These are phyloP conservation scores for Smallanthus sonchifolius DNA, from an alignment of 129 eudicot genomes.

Conservation along the genomic window DNA sequence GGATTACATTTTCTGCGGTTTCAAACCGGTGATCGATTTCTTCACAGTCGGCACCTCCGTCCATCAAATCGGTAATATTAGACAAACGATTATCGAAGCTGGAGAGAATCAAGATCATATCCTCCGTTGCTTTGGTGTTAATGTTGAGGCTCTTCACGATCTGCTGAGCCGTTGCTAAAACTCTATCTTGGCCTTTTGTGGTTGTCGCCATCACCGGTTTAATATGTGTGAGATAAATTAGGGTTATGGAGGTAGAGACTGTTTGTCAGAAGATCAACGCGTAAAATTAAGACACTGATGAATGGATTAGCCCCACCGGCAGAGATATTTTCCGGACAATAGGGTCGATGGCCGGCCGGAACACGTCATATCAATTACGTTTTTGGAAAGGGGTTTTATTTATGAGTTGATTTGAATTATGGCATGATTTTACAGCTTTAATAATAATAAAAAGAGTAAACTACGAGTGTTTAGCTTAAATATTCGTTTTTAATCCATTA, in stretches of 20 bases:
- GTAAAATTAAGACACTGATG: neutral
- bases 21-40: conserved; percentile 35
- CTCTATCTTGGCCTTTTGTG: conserved; percentile 69
- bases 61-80: conserved; percentile 52
- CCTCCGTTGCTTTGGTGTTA: conserved; percentile 57
- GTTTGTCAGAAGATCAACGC: conserved; percentile 3
- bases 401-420: neutral
- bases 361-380: conserved; percentile 10
- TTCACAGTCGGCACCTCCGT: neutral
- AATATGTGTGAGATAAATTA: conserved; percentile 5
- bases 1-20: conserved; percentile 56
- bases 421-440: neutral
- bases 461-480: no score
- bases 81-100: conserved; percentile 85
- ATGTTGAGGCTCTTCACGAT: conserved; percentile 71
- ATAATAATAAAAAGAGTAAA: no score
- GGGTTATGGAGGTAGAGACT: conserved; percentile 2
- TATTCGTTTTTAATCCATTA: no score
- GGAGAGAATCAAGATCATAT: conserved; percentile 71
- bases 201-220: conserved; percentile 45
- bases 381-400: conserved; percentile 8
- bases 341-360: conserved; percentile 28
- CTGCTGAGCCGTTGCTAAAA: conserved; percentile 80
- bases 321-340: conserved; percentile 8
- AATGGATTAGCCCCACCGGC: neutral